Percentiles rank a stretch among this genome's conserved stretches.
These are phyloP conservation scores for Spencermartinsiella ligniputridi DNA, from an alignment of 1,139 yeast species.

Conservation along the genomic window DNA sequence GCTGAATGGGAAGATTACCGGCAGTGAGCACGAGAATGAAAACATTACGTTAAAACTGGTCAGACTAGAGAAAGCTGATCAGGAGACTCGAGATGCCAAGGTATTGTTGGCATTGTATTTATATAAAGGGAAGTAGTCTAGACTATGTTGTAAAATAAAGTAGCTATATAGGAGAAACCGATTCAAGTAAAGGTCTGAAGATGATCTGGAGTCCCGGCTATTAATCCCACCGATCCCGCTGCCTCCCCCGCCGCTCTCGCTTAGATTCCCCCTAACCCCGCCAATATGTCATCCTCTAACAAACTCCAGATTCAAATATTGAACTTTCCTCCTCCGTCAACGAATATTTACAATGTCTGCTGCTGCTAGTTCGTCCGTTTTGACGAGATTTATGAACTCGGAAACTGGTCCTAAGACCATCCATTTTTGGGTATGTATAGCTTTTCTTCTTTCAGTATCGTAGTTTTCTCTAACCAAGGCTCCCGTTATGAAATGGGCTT, in stretches of 20 bases:
- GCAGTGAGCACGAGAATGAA: constrained; percentile 20
- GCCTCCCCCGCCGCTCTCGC: no score
- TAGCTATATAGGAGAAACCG: no score
- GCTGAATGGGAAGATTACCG: constrained; percentile 18
- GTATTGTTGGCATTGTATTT: constrained; percentile 21
- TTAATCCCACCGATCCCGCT: no score
- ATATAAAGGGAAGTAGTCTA: no score
- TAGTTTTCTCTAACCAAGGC: constrained; percentile 34
- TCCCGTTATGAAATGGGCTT: constrained; percentile 67
- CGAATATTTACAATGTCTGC: constrained; percentile 43
- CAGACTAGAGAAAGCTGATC: constrained; percentile 10
- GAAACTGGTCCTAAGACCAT: constrained; percentile 95
- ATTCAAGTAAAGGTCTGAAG: no score
- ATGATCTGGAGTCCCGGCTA: no score
- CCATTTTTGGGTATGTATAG: constrained; percentile 72
- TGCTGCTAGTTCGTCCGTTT: constrained; percentile 41
- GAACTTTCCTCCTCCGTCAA: no score
- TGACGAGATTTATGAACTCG: constrained; percentile 68
- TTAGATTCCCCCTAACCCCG: no score
- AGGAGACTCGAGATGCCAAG: constrained; percentile 19
- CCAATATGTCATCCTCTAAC: no score
- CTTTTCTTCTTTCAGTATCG: constrained; percentile 2
- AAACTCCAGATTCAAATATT: no score
- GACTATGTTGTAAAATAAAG: no score
- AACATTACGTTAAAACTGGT: constrained; percentile 19